A percentile compares a stretch with the other conserved stretches of the same genome.
Evolutionary conservation across 768 basidiomycete species (phyloP).

Genomic region (Kwoniella botswanensis): DNA sequence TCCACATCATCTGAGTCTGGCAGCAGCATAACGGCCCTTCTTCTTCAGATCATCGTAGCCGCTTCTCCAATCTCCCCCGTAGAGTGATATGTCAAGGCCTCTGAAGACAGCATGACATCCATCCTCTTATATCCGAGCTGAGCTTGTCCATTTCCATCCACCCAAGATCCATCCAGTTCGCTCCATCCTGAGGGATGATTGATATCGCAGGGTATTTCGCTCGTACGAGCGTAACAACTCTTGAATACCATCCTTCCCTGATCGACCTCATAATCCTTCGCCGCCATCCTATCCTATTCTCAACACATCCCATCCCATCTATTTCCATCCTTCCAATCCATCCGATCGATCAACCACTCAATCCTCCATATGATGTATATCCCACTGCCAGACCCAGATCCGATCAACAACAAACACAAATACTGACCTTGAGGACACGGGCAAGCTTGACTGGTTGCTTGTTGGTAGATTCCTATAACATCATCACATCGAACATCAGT

Average conservation of each 20-base stretch:
- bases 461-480: conserved; percentile 48
- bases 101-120: too few species aligned
- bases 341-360: background rate
- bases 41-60: background rate
- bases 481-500: conserved; percentile 19
- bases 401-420: background rate
- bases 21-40: background rate
- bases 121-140: too few species aligned
- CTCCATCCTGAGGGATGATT: too few species aligned
- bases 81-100: too few species aligned
- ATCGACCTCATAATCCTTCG: background rate
- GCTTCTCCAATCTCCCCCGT: too few species aligned
- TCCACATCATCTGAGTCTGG: background rate
- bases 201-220: too few species aligned
- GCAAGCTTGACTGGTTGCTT: conserved; percentile 86
- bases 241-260: too few species aligned
- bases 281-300: background rate
- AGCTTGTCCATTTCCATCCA: too few species aligned
- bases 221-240: too few species aligned
- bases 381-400: background rate
- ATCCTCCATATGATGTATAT: background rate
- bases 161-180: too few species aligned
- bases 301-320: background rate
- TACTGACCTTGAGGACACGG: conserved; percentile 87
- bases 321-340: too few species aligned